phyloP scores from a whole-genome alignment of 1,284 basidiomycete genomes.

The Kalmanozyma brasiliensis region DNA sequence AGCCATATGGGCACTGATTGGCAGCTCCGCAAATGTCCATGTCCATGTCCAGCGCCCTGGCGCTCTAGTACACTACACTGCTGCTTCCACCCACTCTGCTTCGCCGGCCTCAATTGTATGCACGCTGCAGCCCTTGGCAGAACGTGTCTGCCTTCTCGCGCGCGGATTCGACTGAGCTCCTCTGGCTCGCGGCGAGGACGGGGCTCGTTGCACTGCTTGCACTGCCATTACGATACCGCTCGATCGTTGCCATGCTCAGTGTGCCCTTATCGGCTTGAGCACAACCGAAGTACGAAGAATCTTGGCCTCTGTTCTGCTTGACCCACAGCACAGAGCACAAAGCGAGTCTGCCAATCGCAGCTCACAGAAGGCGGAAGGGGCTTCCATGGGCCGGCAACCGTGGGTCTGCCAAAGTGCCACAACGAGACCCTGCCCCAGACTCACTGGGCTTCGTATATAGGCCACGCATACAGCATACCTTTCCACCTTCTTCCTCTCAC shows the following conservation, averaged over 20 bases:
- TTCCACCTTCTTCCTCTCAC: constrained; percentile 1
- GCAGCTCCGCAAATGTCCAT: too few relatives aligned
- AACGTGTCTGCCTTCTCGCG: constrained; percentile 10
- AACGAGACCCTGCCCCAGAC: not conserved
- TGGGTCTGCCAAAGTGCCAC: not conserved
- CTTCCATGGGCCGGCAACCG: too few relatives aligned
- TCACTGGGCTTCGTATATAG: constrained; percentile 30
- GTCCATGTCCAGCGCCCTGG: too few relatives aligned
- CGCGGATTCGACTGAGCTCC: not conserved
- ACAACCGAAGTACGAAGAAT: constrained; percentile 5
- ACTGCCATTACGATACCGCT: not conserved
- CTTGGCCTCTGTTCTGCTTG: constrained; percentile 5
- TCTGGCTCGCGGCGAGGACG: not conserved
- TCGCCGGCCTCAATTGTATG: not conserved
- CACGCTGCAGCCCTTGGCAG: constrained; percentile 14
- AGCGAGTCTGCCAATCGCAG: too few relatives aligned
- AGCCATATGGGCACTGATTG: not conserved
- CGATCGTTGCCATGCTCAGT: not conserved
- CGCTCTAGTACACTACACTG: too few relatives aligned
- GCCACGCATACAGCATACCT: not conserved
- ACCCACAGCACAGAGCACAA: not conserved
- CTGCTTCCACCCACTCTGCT: too few relatives aligned
- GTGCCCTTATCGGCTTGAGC: constrained; percentile 2
- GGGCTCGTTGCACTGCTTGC: not conserved
- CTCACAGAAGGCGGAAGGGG: not conserved